phyloP scores from a whole-genome alignment of 129 eudicot genomes.

The Chrysanthemum seticuspe region DNA sequence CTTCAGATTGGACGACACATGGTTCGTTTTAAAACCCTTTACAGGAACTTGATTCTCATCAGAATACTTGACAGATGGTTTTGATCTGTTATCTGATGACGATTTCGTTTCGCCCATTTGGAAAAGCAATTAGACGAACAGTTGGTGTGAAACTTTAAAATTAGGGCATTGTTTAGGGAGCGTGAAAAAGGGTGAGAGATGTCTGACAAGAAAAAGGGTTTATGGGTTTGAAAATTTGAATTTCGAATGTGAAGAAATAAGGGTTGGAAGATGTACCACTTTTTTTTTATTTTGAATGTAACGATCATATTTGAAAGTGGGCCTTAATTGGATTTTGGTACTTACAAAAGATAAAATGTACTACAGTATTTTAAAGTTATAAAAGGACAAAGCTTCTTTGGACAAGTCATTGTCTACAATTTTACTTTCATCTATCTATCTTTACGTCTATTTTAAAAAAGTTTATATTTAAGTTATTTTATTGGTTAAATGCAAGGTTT shows the following conservation, averaged over 20 bases:
- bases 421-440: too few species aligned
- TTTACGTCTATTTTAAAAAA: too few species aligned
- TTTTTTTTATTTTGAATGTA: conserved; percentile 25
- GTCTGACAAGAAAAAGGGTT: conserved; percentile 35
- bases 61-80: conserved; percentile 42
- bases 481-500: too few species aligned
- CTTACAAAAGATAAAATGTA: too few species aligned
- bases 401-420: too few species aligned
- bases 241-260: conserved; percentile 36
- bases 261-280: conserved; percentile 10
- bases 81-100: conserved; percentile 46
- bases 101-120: conserved; percentile 60
- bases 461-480: too few species aligned
- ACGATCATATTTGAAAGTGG: conserved; percentile 38
- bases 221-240: conserved; percentile 43
- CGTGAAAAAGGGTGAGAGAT: conserved; percentile 18
- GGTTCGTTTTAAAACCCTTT: conserved; percentile 37
- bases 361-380: too few species aligned
- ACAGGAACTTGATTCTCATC: conserved; percentile 69
- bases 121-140: neutral
- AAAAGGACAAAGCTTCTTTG: too few species aligned
- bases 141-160: neutral
- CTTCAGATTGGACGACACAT: conserved; percentile 41
- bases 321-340: conserved; percentile 11
- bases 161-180: neutral